phyloP scores from a whole-genome alignment of 2,329 filamentous ascomycete genomes.

The Aspergillus ibericus region DNA sequence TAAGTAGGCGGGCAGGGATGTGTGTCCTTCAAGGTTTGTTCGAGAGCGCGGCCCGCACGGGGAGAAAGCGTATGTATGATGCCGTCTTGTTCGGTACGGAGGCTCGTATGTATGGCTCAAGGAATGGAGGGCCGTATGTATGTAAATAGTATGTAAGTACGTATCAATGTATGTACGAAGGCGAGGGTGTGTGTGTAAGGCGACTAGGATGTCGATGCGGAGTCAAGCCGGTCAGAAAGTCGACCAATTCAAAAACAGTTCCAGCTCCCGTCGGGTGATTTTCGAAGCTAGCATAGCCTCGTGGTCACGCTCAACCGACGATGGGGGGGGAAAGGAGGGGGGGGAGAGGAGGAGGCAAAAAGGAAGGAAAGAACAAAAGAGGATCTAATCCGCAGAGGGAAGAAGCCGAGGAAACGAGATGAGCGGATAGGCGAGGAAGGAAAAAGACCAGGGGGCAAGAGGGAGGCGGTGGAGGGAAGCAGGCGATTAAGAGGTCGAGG shows the following conservation, averaged over 20 bases:
- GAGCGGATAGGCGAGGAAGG: conserved; percentile 14
- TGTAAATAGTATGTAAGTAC: conserved; percentile 16
- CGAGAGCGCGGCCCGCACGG: neutral
- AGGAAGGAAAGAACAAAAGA: conserved; percentile 15
- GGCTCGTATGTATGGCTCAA: conserved; percentile 10
- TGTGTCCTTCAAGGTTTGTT: conserved; percentile 1
- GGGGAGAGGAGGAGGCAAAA: conserved; percentile 7
- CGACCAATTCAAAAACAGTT: conserved; percentile 28
- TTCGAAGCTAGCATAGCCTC: conserved; percentile 36
- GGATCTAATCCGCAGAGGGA: conserved; percentile 18
- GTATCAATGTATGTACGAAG: conserved; percentile 10
- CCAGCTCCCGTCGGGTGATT: conserved; percentile 33
- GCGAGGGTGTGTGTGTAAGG: conserved; percentile 16
- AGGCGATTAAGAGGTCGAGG: conserved; percentile 18
- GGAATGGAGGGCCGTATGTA: conserved; percentile 12
- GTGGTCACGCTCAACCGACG: conserved; percentile 26
- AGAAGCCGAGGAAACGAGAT: conserved; percentile 13
- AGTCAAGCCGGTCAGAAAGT: conserved; percentile 24
- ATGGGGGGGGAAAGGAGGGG: conserved; percentile 2
- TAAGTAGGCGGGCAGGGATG: conserved; percentile 20
- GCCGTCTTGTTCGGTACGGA: conserved; percentile 7
- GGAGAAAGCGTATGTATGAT: conserved; percentile 12
- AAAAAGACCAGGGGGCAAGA: conserved; percentile 15
- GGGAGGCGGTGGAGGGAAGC: conserved; percentile 17
- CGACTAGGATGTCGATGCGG: conserved; percentile 27